Conservation (phyloP, 257 asterid species). For the Ehretia macrophylla region DNA sequence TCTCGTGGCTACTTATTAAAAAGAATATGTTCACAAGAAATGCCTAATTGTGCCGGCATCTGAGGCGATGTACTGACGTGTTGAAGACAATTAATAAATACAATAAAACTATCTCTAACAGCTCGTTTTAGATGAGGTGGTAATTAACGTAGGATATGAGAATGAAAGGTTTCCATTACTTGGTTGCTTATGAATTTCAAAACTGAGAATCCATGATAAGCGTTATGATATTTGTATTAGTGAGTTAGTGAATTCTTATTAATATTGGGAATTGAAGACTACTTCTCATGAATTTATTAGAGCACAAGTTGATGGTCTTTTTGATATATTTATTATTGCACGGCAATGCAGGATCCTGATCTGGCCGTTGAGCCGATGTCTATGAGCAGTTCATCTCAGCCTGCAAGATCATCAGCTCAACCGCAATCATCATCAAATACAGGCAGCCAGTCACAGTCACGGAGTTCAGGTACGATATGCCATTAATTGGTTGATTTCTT, state of each 20-base stretch:
- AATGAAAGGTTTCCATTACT: no score
- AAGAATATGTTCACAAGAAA: no score
- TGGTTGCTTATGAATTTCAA: no score
- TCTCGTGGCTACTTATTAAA: no score
- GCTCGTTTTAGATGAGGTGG: no score
- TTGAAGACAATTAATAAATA: no score
- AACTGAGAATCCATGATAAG: no score
- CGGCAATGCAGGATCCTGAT: conserved; percentile 55
- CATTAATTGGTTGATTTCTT: not conserved
- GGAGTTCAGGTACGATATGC: conserved; percentile 42
- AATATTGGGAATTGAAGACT: not conserved
- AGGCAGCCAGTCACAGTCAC: conserved; percentile 43
- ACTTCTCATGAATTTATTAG: not conserved
- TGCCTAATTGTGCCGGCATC: no score
- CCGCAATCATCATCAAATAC: conserved; percentile 48
- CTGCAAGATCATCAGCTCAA: conserved; percentile 46
- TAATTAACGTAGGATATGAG: no score
- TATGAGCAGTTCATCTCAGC: conserved; percentile 56
- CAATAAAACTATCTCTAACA: no score
- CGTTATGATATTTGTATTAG: no score
- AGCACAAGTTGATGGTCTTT: not conserved
- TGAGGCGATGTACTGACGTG: no score
- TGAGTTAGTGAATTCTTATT: not conserved
- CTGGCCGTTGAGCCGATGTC: conserved; percentile 79
- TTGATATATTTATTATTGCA: not conserved